phyloP scores from a whole-genome alignment of 352 stramenopile species.

The Phytophthora multivora region DNA sequence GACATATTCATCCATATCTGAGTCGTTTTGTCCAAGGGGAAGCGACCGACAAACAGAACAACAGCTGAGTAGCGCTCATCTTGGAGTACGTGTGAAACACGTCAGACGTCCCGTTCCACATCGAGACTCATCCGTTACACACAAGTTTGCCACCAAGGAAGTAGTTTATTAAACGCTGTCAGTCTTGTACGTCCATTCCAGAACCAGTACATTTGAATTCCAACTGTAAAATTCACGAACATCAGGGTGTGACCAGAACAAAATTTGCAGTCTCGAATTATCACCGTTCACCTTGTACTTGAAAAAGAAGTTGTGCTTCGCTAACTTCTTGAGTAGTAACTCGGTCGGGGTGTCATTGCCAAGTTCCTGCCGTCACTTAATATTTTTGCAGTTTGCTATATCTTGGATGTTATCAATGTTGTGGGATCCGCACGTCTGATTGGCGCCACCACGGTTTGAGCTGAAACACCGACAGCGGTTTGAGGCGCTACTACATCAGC shows the following conservation, averaged over 20 bases:
- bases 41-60: too few relatives aligned
- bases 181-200: conserved; percentile 7
- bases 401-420: not conserved
- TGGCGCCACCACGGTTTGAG: not conserved
- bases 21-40: too few relatives aligned
- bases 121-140: too few relatives aligned
- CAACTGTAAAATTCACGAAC: not conserved
- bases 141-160: too few relatives aligned
- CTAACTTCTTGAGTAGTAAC: too few relatives aligned
- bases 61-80: too few relatives aligned
- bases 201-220: conserved; percentile 1
- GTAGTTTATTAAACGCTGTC: too few relatives aligned
- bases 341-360: not conserved
- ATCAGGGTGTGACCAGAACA: conserved; percentile 1
- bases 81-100: too few relatives aligned
- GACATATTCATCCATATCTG: too few relatives aligned
- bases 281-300: not conserved
- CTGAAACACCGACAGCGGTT: not conserved
- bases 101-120: too few relatives aligned
- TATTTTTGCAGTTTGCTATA: not conserved
- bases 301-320: not conserved
- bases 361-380: not conserved
- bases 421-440: not conserved
- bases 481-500: not conserved
- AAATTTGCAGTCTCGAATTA: not conserved